Conservation (phyloP, 306 rosid species). For the Cucumis sativus region DNA sequence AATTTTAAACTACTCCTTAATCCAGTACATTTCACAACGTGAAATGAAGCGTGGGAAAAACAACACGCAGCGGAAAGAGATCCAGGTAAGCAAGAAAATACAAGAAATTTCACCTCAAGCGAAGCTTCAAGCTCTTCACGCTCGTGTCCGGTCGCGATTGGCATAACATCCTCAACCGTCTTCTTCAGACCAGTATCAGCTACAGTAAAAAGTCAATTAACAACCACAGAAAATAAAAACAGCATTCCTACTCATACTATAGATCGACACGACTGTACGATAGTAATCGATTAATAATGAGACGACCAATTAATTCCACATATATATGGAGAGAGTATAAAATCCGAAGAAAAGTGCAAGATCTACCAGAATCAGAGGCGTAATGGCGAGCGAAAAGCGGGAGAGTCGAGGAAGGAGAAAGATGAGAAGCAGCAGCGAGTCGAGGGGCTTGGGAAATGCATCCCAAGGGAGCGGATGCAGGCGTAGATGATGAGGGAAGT, state of each 20-base stretch:
- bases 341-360: background rate
- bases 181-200: conserved; percentile 26
- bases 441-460: conserved; percentile 28
- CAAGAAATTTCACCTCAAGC: conserved; percentile 19
- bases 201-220: background rate
- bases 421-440: conserved; percentile 5
- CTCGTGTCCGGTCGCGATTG: conserved; percentile 94
- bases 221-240: background rate
- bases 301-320: background rate
- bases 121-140: conserved; percentile 86
- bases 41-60: background rate
- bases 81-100: background rate
- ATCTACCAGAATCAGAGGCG: conserved; percentile 44
- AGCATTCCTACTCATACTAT: background rate
- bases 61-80: background rate
- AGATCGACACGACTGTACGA: too few relatives aligned
- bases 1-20: background rate
- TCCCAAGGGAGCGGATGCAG: conserved; percentile 30
- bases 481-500: conserved; percentile 12
- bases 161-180: conserved; percentile 74
- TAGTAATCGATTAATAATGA: background rate
- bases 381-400: conserved; percentile 22
- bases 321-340: background rate
- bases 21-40: background rate
- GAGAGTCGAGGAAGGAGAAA: conserved; percentile 2